phyloP scores from a whole-genome alignment of 1,284 basidiomycete genomes.

The Pseudozyma hubeiensis region DNA sequence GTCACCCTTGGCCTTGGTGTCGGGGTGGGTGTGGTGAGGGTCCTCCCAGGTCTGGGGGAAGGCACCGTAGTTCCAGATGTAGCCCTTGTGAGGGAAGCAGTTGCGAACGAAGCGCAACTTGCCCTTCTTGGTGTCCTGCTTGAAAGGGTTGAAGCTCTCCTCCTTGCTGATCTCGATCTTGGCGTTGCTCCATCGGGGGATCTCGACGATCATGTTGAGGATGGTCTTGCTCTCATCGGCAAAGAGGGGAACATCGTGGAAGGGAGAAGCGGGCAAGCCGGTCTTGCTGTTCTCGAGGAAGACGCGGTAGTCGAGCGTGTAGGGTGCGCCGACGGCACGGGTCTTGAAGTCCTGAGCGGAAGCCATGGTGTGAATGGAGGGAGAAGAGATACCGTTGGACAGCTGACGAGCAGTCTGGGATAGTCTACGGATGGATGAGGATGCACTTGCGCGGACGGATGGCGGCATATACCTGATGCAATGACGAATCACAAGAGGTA shows the following conservation, averaged over 20 bases:
- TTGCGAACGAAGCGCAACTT: slow-evolving; percentile 97
- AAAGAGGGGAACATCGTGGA: slow-evolving; percentile 68
- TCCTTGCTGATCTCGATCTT: slow-evolving; percentile 99
- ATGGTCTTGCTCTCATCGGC: slow-evolving; percentile 72
- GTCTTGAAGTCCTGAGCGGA: slow-evolving; percentile 73
- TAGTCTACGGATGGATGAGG: slow-evolving; percentile 52
- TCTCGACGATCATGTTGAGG: slow-evolving; percentile 77
- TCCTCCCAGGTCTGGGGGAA: slow-evolving; percentile 99
- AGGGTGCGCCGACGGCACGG: slow-evolving; percentile 85
- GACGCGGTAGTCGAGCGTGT: slow-evolving; percentile 95
- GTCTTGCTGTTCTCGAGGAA: slow-evolving; percentile 77
- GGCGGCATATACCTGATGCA: slow-evolving; percentile 39
- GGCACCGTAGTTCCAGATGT: slow-evolving; percentile 74
- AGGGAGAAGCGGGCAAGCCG: slow-evolving; percentile 64
- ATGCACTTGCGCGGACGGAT: slow-evolving; percentile 22
- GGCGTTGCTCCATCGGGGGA: slow-evolving; percentile 97
- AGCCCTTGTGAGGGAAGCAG: slow-evolving; percentile 99
- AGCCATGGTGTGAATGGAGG: slow-evolving; percentile 33
- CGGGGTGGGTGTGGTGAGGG: slow-evolving; percentile 84
- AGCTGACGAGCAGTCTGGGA: slow-evolving; percentile 60
- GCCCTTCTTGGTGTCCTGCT: slow-evolving; percentile 96
- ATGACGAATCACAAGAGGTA: slow-evolving; percentile 2
- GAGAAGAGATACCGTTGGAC: slow-evolving; percentile 24
- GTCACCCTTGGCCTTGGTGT: slow-evolving; percentile 99
- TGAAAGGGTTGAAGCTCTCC: slow-evolving; percentile 98